phyloP scores from a whole-genome alignment of 495 filamentous ascomycete species.

The Trypethelium eluteriae region DNA sequence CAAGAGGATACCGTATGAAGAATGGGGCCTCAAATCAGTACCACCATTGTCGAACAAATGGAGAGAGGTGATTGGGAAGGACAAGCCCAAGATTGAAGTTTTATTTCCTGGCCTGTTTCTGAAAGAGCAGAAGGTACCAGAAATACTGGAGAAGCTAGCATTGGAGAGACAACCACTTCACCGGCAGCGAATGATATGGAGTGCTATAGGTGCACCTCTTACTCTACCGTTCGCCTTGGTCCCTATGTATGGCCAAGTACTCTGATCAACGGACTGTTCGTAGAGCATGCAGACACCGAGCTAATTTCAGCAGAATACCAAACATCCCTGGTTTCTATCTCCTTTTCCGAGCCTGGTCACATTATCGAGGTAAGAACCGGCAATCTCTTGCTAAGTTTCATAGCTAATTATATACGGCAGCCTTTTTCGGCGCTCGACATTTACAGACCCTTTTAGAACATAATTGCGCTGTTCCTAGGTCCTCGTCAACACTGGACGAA shows the following conservation, averaged over 20 bases:
- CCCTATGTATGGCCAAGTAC: constrained; percentile 58
- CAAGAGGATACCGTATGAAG: constrained; percentile 83
- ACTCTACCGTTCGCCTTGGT: constrained; percentile 71
- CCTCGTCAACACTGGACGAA: constrained; percentile 59
- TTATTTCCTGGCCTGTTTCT: constrained; percentile 68
- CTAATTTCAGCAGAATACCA: constrained; percentile 55
- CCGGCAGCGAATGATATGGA: constrained; percentile 66
- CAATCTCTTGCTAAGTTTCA: neutral
- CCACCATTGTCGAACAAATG: constrained; percentile 68
- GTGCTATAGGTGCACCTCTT: constrained; percentile 74
- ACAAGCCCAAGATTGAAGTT: constrained; percentile 62
- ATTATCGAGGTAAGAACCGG: constrained; percentile 51
- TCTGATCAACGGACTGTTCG: neutral
- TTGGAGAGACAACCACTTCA: constrained; percentile 78
- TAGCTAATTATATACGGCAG: constrained; percentile 34
- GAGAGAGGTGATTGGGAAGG: constrained; percentile 51
- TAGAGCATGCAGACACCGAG: constrained; percentile 6
- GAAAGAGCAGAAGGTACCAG: constrained; percentile 49
- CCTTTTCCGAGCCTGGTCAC: constrained; percentile 66
- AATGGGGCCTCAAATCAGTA: constrained; percentile 95
- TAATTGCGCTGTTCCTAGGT: constrained; percentile 54
- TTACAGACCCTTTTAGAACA: constrained; percentile 70
- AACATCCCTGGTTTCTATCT: constrained; percentile 99
- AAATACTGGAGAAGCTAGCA: constrained; percentile 55
- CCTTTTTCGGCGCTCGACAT: constrained; percentile 76